A percentile compares a stretch with the other conserved stretches of the same genome.
These are phyloP conservation scores for Leccinum ochraceum DNA, from an alignment of 768 basidiomycete genomes.

Conservation along the genomic window DNA sequence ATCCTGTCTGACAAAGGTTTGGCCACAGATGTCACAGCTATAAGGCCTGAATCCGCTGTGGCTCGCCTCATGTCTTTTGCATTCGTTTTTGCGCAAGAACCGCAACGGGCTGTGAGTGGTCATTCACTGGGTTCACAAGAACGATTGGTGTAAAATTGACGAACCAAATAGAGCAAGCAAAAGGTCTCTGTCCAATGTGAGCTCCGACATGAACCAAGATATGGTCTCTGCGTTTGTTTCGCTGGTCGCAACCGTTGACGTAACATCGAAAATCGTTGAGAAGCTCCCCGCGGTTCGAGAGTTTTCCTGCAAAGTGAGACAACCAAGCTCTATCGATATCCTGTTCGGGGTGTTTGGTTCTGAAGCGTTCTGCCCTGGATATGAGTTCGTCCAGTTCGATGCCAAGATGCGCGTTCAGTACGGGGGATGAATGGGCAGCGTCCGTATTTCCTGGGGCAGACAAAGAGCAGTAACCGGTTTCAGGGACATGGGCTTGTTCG, in stretches of 20 bases:
- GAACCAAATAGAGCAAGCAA: constrained; percentile 64
- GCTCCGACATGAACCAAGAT: constrained; percentile 74
- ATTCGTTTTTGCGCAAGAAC: constrained; percentile 76
- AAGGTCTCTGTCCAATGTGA: constrained; percentile 69
- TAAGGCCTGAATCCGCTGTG: constrained; percentile 63
- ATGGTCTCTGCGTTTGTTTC: constrained; percentile 72
- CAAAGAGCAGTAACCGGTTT: background rate
- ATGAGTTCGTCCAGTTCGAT: constrained; percentile 55
- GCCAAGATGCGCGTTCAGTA: constrained; percentile 66
- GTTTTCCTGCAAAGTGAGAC: constrained; percentile 64
- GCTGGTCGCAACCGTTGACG: constrained; percentile 61
- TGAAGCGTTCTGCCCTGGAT: constrained; percentile 55
- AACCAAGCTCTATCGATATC: constrained; percentile 70
- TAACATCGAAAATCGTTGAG: constrained; percentile 69
- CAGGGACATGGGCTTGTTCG: background rate
- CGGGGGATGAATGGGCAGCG: constrained; percentile 40
- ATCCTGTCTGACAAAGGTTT: constrained; percentile 61
- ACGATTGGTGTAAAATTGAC: constrained; percentile 26
- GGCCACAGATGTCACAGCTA: constrained; percentile 55
- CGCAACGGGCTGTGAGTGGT: constrained; percentile 48
- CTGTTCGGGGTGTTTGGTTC: constrained; percentile 50
- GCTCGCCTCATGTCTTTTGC: constrained; percentile 71
- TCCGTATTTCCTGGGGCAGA: constrained; percentile 6
- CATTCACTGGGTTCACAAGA: constrained; percentile 13
- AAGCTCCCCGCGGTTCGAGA: constrained; percentile 57